Evolutionary conservation across 768 basidiomycete genomes (phyloP), one percentile per base, ranked within the genome.

Genomic region (Boletus sp.): DNA sequence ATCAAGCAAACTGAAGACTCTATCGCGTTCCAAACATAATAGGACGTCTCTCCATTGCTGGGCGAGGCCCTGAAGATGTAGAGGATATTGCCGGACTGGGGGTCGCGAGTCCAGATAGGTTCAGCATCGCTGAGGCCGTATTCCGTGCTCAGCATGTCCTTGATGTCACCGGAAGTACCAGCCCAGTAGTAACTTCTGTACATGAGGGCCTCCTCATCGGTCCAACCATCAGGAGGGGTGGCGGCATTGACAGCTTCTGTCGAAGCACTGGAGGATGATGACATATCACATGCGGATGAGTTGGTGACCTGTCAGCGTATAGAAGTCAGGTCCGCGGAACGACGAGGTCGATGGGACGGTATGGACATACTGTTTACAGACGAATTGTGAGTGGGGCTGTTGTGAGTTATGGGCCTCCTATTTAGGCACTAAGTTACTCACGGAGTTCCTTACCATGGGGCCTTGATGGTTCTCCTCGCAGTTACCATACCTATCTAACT

Each of bases 21-120:
- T 46, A 53, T 33, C 30, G 36, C 44, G 36, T 54, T 54, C 56
- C 56, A 56, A 40, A 54, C 44, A 33, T 54, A 56, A 47, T 33
- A 18, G 33, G 45, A 9, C 4, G 5, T 18, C 4, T 18, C 14
- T 28, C 46, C 35, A 24, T 9, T 12, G 12, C 7, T 53, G 24
- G 52, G 33, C 2, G 4, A 14, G 24, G 33, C 46, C n/a, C 17
- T n/a, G 54, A 56, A 56, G 45, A 57, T 28, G 30, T 40, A 54
- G 14, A 48, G 14, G 32, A 40, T 9, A 8, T 47, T 30, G 7
- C 52, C 46, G 3, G 35, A 17, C 15, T 29, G 14, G 9, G 40
- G 45, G 12, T 36, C 24, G 7, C 20, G 37, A 15, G 36, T 30
- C 46, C 46, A 55, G 37, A 47, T 7, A 18, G 32, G 33, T 12